Conservation (phyloP, 495 filamentous ascomycete species). For the Schizothecium vesticola region DNA sequence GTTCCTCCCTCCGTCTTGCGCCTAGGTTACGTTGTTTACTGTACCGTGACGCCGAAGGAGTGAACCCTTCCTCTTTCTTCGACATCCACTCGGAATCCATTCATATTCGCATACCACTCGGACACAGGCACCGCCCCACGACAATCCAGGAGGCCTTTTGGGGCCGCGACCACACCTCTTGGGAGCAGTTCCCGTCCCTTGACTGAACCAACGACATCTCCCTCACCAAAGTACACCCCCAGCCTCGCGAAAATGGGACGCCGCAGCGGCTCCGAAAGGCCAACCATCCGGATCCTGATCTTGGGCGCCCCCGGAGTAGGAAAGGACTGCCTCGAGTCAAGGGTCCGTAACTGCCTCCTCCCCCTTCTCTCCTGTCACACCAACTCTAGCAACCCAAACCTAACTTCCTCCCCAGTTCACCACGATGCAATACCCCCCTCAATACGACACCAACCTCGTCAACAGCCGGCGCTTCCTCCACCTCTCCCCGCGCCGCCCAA, state of each 20-base stretch:
- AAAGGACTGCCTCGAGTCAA: conserved; percentile 25
- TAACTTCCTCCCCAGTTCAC: conserved; percentile 19
- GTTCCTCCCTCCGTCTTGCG: neutral
- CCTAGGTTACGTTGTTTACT: neutral
- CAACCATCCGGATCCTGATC: conserved; percentile 23
- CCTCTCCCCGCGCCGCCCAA: conserved; percentile 2
- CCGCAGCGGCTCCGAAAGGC: neutral
- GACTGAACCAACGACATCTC: neutral
- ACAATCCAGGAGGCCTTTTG: no score
- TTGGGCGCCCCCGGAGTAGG: conserved; percentile 23
- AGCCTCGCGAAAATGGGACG: conserved; percentile 11
- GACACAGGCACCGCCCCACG: neutral
- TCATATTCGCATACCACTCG: neutral
- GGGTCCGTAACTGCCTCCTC: conserved; percentile 8
- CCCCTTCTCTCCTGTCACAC: neutral
- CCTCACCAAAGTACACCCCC: neutral
- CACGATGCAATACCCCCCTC: conserved; percentile 23
- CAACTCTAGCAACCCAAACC: no score
- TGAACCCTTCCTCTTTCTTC: neutral
- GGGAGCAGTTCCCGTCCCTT: no score
- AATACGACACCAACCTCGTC: conserved; percentile 19
- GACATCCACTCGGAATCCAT: neutral
- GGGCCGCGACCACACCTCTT: no score
- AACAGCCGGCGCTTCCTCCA: conserved; percentile 20
- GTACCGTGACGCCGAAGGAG: neutral